A percentile compares a stretch with the other conserved stretches of the same genome.
Evolutionary conservation across 192 early-diverging fungal genomes (phyloP).

Genomic region (Linderina pennispora): DNA sequence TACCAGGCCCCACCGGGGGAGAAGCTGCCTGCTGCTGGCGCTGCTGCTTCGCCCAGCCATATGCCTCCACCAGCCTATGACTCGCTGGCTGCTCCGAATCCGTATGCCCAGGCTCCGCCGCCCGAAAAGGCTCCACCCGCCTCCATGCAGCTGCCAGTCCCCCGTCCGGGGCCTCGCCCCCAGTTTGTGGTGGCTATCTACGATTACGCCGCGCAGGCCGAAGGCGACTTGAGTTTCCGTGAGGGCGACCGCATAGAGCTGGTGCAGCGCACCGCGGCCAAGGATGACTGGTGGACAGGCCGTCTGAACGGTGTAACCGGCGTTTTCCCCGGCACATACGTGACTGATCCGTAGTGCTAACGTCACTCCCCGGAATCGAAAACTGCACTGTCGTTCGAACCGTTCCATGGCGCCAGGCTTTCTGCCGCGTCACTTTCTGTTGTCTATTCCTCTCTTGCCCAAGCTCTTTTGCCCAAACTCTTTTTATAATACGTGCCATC

Average conservation of each 20-base stretch:
- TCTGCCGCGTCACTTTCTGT: no score
- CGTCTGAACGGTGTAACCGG: slow-evolving; percentile 54
- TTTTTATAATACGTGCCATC: no score
- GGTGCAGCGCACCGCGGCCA: slow-evolving; percentile 49
- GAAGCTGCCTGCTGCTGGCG: background rate
- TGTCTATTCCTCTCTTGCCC: no score
- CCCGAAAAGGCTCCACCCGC: slow-evolving; percentile 3
- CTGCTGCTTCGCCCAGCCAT: background rate
- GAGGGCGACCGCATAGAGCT: slow-evolving; percentile 69
- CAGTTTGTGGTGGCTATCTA: slow-evolving; percentile 66
- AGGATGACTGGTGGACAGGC: slow-evolving; percentile 83
- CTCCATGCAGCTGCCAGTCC: slow-evolving; percentile 11
- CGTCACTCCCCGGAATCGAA: no score
- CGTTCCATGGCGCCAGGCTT: no score
- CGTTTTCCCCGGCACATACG: slow-evolving; percentile 65
- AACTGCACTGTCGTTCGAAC: no score
- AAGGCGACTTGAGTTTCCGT: slow-evolving; percentile 64
- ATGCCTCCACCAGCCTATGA: slow-evolving; percentile 5
- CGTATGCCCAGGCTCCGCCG: slow-evolving; percentile 11
- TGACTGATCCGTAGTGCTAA: slow-evolving; percentile 27
- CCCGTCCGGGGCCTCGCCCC: slow-evolving; percentile 22
- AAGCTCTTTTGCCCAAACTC: no score
- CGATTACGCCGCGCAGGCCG: slow-evolving; percentile 68
- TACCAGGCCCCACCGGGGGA: background rate
- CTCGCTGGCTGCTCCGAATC: background rate